Percentiles rank a stretch among this genome's conserved stretches.
phyloP scores from a whole-genome alignment of 2,329 filamentous ascomycete species.

The Aspergillus sp. region DNA sequence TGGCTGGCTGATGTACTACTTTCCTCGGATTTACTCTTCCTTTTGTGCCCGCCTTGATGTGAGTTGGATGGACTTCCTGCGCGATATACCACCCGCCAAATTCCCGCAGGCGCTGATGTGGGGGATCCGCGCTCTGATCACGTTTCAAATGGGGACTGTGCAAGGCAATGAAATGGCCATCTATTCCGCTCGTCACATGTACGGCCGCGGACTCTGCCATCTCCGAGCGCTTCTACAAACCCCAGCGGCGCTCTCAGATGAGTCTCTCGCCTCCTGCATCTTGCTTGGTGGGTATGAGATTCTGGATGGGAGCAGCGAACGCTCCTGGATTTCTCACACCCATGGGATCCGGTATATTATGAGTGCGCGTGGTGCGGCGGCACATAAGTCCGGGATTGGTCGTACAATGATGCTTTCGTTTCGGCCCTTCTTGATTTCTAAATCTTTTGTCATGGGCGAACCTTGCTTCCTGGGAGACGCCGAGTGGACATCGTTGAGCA shows the following conservation, averaged over 20 bases:
- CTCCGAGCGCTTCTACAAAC: constrained; percentile 6
- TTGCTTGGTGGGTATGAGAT: constrained; percentile 13
- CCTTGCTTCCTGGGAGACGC: constrained; percentile 9
- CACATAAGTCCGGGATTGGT: constrained; percentile 11
- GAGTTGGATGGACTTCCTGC: constrained; percentile 14
- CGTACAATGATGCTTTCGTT: constrained; percentile 10
- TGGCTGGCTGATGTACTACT: constrained; percentile 6
- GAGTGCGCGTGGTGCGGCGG: constrained; percentile 7
- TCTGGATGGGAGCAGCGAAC: constrained; percentile 6
- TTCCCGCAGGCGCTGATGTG: constrained; percentile 9
- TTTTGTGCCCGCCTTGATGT: constrained; percentile 1
- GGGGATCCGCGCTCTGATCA: constrained; percentile 9
- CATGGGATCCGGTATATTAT: constrained; percentile 10
- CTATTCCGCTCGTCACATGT: constrained; percentile 10
- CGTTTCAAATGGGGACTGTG: constrained; percentile 7
- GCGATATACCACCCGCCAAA: neutral
- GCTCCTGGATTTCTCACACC: neutral
- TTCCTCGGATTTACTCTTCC: constrained; percentile 1
- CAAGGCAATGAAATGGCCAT: constrained; percentile 1
- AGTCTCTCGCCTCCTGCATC: constrained; percentile 10
- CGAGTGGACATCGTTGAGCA: constrained; percentile 4
- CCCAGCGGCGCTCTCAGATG: constrained; percentile 3
- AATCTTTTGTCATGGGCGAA: constrained; percentile 3
- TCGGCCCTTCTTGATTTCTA: constrained; percentile 8
- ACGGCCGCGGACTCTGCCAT: constrained; percentile 7